phyloP scores from a whole-genome alignment of 352 stramenopile species.

The Thraustotheca clavata region DNA sequence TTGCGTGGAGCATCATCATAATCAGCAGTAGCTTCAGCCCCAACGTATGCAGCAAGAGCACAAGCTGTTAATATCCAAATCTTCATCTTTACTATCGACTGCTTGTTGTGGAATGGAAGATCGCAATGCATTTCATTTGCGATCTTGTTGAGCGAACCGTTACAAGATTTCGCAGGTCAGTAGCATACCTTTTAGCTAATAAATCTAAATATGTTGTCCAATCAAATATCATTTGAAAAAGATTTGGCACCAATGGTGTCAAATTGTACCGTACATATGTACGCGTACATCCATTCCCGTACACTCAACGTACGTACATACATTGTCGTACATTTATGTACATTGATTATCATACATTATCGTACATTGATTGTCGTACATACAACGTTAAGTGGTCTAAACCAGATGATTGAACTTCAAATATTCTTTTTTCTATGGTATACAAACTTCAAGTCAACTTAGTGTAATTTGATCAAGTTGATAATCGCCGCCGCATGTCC shows the following conservation, averaged over 20 bases:
- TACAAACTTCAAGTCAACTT: too few relatives aligned
- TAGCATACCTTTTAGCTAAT: neutral
- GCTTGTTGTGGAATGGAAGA: slow-evolving; percentile 8
- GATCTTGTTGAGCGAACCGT: neutral
- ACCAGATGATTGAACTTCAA: too few relatives aligned
- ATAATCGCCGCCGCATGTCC: too few relatives aligned
- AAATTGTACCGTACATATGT: neutral
- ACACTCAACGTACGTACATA: neutral
- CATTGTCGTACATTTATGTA: neutral
- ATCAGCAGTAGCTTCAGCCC: neutral
- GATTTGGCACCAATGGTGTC: neutral
- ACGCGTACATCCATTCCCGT: too few relatives aligned
- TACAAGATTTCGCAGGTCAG: neutral
- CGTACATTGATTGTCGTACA: neutral
- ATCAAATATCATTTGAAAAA: neutral
- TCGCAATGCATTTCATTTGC: neutral
- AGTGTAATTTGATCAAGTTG: too few relatives aligned
- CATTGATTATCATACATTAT: too few relatives aligned
- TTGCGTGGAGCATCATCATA: neutral
- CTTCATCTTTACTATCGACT: neutral
- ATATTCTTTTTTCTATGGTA: too few relatives aligned
- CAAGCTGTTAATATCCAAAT: neutral
- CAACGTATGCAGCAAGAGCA: neutral
- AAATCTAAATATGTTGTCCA: slow-evolving; percentile 2
- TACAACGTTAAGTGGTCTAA: too few relatives aligned